Conservation (phyloP, 2,329 filamentous ascomycete genomes). For the Penicillium sp. region DNA sequence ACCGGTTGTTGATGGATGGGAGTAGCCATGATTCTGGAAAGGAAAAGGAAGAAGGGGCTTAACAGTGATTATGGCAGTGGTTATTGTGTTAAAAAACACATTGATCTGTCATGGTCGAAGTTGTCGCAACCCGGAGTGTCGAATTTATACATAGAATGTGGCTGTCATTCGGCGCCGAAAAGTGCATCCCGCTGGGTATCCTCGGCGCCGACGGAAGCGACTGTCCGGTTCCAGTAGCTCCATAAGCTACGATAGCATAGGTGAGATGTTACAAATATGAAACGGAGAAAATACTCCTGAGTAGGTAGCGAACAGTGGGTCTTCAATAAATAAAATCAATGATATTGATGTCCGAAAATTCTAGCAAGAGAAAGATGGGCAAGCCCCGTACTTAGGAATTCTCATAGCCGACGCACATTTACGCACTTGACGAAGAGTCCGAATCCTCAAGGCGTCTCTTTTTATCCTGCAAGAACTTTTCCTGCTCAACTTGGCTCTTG, state of each 20-base stretch:
- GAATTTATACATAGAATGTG: neutral
- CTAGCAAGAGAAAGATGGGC: too few relatives aligned
- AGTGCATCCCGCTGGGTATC: too few relatives aligned
- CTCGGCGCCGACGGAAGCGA: neutral
- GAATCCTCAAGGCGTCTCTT: constrained; percentile 8
- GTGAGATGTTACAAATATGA: too few relatives aligned
- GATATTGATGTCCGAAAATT: neutral
- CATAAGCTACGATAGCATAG: too few relatives aligned
- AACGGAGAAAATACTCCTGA: too few relatives aligned
- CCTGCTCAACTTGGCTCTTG: constrained; percentile 56
- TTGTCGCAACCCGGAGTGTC: neutral
- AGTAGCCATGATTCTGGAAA: neutral
- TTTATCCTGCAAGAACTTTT: constrained; percentile 45
- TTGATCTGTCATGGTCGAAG: neutral
- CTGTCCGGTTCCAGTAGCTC: too few relatives aligned
- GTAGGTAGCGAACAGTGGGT: too few relatives aligned
- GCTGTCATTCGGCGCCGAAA: neutral
- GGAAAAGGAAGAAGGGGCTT: too few relatives aligned
- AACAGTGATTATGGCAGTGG: too few relatives aligned
- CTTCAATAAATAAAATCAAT: too few relatives aligned
- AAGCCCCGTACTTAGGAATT: neutral
- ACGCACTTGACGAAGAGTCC: constrained; percentile 1
- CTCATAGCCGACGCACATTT: neutral
- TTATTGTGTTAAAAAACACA: neutral
- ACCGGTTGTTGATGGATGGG: constrained; percentile 14